Percentiles rank a stretch among this genome's conserved stretches.
These are phyloP conservation scores for Metarhizium sp. DNA, from an alignment of 2,329 filamentous ascomycete species.

Conservation along the genomic window DNA sequence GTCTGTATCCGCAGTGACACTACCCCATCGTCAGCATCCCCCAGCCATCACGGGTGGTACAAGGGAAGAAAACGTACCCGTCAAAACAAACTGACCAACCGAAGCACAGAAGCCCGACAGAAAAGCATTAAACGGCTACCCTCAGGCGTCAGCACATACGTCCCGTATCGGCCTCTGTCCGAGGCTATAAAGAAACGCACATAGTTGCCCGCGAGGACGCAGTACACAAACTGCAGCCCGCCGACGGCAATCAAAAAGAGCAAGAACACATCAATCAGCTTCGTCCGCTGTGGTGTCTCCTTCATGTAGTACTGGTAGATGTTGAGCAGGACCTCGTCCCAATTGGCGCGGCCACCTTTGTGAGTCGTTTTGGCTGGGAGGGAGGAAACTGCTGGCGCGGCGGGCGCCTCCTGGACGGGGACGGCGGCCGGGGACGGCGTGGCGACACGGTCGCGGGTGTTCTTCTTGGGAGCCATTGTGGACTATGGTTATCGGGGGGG, in stretches of 20 bases:
- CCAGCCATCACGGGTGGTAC: background rate
- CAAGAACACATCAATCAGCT: slow-evolving; percentile 89
- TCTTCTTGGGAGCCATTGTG: slow-evolving; percentile 44
- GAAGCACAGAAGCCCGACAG: slow-evolving; percentile 89
- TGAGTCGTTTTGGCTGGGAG: slow-evolving; percentile 6
- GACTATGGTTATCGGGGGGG: slow-evolving; percentile 1
- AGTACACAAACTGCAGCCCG: slow-evolving; percentile 89
- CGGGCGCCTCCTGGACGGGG: background rate
- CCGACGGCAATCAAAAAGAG: slow-evolving; percentile 77
- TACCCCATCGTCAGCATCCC: background rate
- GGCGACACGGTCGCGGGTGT: slow-evolving; percentile 18
- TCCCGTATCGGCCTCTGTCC: background rate
- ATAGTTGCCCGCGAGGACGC: slow-evolving; percentile 84
- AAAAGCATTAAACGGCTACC: slow-evolving; percentile 95
- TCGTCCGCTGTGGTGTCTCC: slow-evolving; percentile 79
- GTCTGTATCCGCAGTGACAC: slow-evolving; percentile 80
- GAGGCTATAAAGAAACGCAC: slow-evolving; percentile 44
- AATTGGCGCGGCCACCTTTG: slow-evolving; percentile 24
- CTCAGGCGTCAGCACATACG: background rate
- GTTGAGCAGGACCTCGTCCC: slow-evolving; percentile 54
- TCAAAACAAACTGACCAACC: slow-evolving; percentile 95
- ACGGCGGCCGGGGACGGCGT: slow-evolving; percentile 6
- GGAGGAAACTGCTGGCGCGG: background rate
- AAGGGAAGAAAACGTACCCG: slow-evolving; percentile 45
- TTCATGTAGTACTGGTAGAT: slow-evolving; percentile 72